Base-by-base conservation (phyloP, 441 rosid species). In the Capsella rubella region DNA sequence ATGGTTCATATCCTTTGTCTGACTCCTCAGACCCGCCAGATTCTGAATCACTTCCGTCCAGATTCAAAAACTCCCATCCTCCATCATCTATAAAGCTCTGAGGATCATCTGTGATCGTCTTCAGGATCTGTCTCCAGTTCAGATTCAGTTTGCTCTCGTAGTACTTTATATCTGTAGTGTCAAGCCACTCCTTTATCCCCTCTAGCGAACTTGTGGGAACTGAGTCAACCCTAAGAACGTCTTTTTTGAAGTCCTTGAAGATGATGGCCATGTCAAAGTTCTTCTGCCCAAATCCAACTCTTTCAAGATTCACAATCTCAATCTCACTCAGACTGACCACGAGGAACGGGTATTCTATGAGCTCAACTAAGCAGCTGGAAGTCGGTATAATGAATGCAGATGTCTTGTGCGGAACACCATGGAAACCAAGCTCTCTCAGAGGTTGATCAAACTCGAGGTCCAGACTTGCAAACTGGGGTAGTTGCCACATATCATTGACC, bases 401-500 rank as follows among this genome's bases (percentile, higher is more conserved):
- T 15, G 95, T 80, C 78, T 91, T 93, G 80, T 79, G 81, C 0
- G 96, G 98, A 25, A 89, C 97, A 53, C 98, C 97, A 72, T 82
- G 91, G 84, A 93, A 93, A 69, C 97, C 98, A 13, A 91, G 93
- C 76, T 89, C 96, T 79, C 96, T 87, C 65, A 89, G 70, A 52
- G 98, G 98, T 77, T 91, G 97, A 80, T 93, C 98, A 80, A 93
- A 93, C 84, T 91, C 96, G 9, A 94, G 95, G 78, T 88, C 95
- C 55, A 93, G 79, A 28, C 78, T 81, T 39, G 71, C 82, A 67
- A 87, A 89, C 71, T 91, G 94, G 5, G 92, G 90, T 46, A 87
- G 96, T 54, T 85, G 84, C 98, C 98, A 93, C 40, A 87, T 83
- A 75, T 91, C 98, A 54, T 92, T 94, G 35, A 87, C 91, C 69